These are phyloP conservation scores for Dothistroma pini DNA, from an alignment of 2,329 filamentous ascomycete genomes.

Conservation along the genomic window DNA sequence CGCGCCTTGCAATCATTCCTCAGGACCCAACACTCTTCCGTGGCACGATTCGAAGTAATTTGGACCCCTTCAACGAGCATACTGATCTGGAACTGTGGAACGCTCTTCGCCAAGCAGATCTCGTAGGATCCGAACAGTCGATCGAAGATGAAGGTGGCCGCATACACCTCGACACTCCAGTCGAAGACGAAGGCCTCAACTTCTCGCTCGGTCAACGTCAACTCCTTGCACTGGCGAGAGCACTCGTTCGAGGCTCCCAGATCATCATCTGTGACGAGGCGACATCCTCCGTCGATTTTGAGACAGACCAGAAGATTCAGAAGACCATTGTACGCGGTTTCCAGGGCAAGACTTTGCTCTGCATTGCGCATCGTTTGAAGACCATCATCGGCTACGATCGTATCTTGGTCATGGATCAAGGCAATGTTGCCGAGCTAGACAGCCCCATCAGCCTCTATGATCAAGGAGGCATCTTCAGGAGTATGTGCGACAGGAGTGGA, in stretches of 20 bases:
- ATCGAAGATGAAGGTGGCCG: slow-evolving; percentile 51
- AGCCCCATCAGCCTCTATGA: slow-evolving; percentile 71
- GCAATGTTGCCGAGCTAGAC: slow-evolving; percentile 81
- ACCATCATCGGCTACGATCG: slow-evolving; percentile 92
- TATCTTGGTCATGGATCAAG: slow-evolving; percentile 94
- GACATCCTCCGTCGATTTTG: slow-evolving; percentile 88
- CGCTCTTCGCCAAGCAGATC: slow-evolving; percentile 70
- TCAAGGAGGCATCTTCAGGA: slow-evolving; percentile 71
- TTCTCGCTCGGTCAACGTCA: slow-evolving; percentile 94
- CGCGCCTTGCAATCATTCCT: slow-evolving; percentile 71
- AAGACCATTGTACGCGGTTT: slow-evolving; percentile 81
- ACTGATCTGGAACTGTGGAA: slow-evolving; percentile 74
- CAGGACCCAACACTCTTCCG: slow-evolving; percentile 81
- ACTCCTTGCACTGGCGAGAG: slow-evolving; percentile 88
- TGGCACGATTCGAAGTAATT: slow-evolving; percentile 73
- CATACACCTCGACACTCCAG: slow-evolving; percentile 76
- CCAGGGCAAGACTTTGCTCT: slow-evolving; percentile 79
- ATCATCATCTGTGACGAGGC: slow-evolving; percentile 99
- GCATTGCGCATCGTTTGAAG: slow-evolving; percentile 86
- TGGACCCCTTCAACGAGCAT: slow-evolving; percentile 78
- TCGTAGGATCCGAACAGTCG: slow-evolving; percentile 54
- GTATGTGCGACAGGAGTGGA: slow-evolving; percentile 86
- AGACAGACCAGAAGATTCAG: slow-evolving; percentile 95
- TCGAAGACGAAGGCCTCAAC: slow-evolving; percentile 94
- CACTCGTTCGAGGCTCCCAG: slow-evolving; percentile 78